Percentiles rank a stretch among this genome's conserved stretches.
phyloP scores from a whole-genome alignment of 202 grass and related monocot genomes.

The Panicum virgatum region DNA sequence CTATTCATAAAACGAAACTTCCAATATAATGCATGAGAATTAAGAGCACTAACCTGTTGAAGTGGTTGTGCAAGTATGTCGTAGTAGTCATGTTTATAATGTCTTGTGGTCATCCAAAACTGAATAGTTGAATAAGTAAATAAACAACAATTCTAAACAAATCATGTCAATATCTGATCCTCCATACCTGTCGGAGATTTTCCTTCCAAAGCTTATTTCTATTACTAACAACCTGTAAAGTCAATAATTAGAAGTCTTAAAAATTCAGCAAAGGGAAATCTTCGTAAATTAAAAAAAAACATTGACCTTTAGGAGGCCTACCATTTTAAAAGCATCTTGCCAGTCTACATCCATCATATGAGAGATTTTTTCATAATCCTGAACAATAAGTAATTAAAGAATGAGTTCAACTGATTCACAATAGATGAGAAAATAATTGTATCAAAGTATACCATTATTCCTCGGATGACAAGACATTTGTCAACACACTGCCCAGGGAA shows the following conservation, averaged over 20 bases:
- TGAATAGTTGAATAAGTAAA: constrained; percentile 18
- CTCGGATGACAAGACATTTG: constrained; percentile 26
- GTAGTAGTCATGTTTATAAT: not conserved
- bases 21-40: too few relatives aligned
- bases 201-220: not conserved
- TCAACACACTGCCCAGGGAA: not conserved
- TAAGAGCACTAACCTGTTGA: constrained; percentile 15
- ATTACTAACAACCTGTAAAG: constrained; percentile 1
- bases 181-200: not conserved
- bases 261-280: not conserved
- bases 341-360: not conserved
- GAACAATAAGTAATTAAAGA: not conserved
- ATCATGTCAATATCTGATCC: not conserved
- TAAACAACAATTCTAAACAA: not conserved
- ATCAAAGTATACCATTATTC: constrained; percentile 28
- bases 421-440: not conserved
- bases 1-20: too few relatives aligned
- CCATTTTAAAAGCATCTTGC: constrained; percentile 13
- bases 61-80: not conserved
- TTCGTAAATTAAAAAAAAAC: not conserved
- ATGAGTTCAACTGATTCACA: constrained; percentile 2
- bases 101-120: not conserved
- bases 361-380: constrained; percentile 16
- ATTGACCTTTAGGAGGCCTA: not conserved
- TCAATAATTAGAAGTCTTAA: not conserved